These are phyloP conservation scores for Sporothrix pseudoabietina DNA, from an alignment of 2,329 filamentous ascomycete species.

Conservation along the genomic window DNA sequence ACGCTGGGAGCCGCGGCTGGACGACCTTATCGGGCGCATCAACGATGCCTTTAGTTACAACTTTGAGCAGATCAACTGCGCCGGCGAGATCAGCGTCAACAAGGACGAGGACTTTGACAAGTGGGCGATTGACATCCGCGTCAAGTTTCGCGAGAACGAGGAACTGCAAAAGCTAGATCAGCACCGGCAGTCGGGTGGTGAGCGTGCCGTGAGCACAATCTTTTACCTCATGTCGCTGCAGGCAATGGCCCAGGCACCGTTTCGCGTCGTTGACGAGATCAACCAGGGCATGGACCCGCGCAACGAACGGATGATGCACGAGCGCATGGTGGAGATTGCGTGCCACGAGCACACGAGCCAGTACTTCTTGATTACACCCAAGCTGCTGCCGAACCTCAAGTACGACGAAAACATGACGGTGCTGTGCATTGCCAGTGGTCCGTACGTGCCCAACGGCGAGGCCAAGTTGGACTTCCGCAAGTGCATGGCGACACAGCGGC, in stretches of 20 bases:
- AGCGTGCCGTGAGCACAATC: slow-evolving; percentile 93
- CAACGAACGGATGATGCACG: slow-evolving; percentile 97
- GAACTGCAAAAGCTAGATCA: slow-evolving; percentile 81
- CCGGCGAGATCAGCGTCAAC: slow-evolving; percentile 83
- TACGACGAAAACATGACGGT: slow-evolving; percentile 93
- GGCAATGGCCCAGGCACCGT: slow-evolving; percentile 87
- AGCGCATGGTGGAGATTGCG: slow-evolving; percentile 96
- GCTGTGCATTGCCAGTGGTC: slow-evolving; percentile 89
- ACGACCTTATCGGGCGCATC: slow-evolving; percentile 75
- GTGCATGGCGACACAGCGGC: slow-evolving; percentile 33
- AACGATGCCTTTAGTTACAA: slow-evolving; percentile 91
- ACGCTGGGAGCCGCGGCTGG: slow-evolving; percentile 82
- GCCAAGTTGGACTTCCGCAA: slow-evolving; percentile 52
- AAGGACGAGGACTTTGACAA: slow-evolving; percentile 92
- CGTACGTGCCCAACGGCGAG: slow-evolving; percentile 63
- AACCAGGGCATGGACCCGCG: slow-evolving; percentile 99
- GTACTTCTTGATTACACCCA: slow-evolving; percentile 98
- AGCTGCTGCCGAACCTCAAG: slow-evolving; percentile 79
- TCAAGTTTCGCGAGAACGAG: slow-evolving; percentile 90
- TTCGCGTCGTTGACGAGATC: slow-evolving; percentile 98
- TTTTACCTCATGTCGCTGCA: slow-evolving; percentile 99
- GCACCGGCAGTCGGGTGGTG: slow-evolving; percentile 93
- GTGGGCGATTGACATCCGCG: slow-evolving; percentile 91
- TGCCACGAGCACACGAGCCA: slow-evolving; percentile 77
- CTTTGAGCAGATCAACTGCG: slow-evolving; percentile 91